phyloP scores from a whole-genome alignment of 2,329 filamentous ascomycete species.

The Fusarium sp. region DNA sequence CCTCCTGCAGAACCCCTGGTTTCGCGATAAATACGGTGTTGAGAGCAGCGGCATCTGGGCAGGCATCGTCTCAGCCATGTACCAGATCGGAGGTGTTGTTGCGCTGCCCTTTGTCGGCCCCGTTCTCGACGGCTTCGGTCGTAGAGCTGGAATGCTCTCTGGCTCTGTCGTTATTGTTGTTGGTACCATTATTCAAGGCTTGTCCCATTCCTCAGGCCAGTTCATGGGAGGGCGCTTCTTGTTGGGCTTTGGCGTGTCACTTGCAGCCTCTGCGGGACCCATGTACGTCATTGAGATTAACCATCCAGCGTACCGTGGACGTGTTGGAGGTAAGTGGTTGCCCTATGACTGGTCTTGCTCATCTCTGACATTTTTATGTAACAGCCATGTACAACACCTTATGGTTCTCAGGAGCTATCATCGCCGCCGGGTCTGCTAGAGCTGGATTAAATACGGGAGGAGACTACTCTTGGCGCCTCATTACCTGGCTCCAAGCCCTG shows the following conservation, averaged over 20 bases:
- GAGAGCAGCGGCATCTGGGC: not conserved
- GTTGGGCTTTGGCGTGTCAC: not conserved
- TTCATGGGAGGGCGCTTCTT: not conserved
- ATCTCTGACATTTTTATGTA: not conserved
- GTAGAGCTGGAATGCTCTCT: not conserved
- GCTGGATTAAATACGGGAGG: not conserved
- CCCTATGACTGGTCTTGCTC: not conserved
- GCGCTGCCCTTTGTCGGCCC: not conserved
- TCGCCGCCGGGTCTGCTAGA: not conserved
- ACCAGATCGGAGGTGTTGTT: not conserved
- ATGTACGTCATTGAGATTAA: not conserved
- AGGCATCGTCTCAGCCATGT: not conserved
- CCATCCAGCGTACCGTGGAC: not conserved
- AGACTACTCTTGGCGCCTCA: not conserved
- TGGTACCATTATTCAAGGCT: not conserved
- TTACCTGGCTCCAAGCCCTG: not conserved
- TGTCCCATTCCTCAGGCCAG: not conserved
- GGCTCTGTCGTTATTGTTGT: not conserved
- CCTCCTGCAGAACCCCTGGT: not conserved
- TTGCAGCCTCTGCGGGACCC: not conserved
- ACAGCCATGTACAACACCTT: not conserved
- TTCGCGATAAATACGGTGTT: not conserved
- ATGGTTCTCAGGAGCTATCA: not conserved
- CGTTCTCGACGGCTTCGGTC: not conserved
- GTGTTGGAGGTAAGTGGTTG: not conserved